A percentile compares a stretch with the other conserved stretches of the same genome.
phyloP scores from a whole-genome alignment of 768 basidiomycete genomes.

The Podaxis sp. region DNA sequence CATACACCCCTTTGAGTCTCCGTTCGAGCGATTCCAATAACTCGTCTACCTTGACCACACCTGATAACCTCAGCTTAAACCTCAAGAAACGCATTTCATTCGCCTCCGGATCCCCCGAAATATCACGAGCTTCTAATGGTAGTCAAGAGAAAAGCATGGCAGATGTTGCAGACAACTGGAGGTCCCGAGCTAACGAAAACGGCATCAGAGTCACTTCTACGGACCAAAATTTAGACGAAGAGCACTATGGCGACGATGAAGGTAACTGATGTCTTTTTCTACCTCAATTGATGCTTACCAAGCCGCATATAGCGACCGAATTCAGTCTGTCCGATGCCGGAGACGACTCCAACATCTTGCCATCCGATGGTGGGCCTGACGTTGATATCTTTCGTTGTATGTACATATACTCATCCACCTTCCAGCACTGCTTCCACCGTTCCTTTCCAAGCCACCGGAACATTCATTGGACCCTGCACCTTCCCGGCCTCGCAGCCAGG shows the following conservation, averaged over 20 bases:
- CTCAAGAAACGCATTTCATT: conserved; percentile 35
- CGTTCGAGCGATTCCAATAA: conserved; percentile 55
- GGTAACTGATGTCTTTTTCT: conserved; percentile 24
- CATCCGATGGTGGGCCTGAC: conserved; percentile 39
- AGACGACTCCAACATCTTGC: conserved; percentile 41
- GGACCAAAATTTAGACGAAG: conserved; percentile 43
- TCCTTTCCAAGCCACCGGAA: conserved; percentile 33
- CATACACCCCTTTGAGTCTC: conserved; percentile 68
- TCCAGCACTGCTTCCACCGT: conserved; percentile 53
- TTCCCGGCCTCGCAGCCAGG: conserved; percentile 51
- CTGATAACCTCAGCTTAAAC: conserved; percentile 38
- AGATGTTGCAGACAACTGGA: conserved; percentile 67
- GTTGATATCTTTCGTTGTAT: background rate
- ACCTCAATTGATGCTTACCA: conserved; percentile 20
- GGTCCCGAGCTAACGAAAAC: conserved; percentile 64
- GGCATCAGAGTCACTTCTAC: conserved; percentile 60
- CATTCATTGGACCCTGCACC: conserved; percentile 12
- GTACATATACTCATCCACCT: conserved; percentile 13
- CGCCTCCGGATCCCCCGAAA: conserved; percentile 40
- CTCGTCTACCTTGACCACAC: conserved; percentile 56
- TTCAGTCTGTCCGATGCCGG: conserved; percentile 41
- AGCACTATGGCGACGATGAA: conserved; percentile 41
- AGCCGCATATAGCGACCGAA: conserved; percentile 50
- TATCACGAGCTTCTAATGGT: conserved; percentile 13
- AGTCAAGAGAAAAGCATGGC: conserved; percentile 45